These are phyloP conservation scores for Alloteropsis angusta DNA, from an alignment of 202 grass and related monocot genomes.

Conservation along the genomic window DNA sequence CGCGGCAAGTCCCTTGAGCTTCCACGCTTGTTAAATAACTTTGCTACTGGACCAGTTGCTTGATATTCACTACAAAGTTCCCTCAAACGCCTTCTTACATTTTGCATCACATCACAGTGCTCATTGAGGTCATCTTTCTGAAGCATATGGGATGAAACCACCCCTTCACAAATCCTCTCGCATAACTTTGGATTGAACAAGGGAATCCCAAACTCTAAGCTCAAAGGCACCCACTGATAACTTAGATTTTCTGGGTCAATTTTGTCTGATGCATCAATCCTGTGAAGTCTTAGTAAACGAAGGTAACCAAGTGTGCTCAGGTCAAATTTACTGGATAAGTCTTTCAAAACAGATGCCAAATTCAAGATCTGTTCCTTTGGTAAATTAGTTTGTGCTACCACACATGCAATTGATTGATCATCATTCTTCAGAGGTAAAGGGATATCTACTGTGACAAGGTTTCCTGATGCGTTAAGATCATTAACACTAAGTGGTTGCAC, in stretches of 20 bases:
- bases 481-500: conserved; percentile 78
- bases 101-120: conserved; percentile 80
- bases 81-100: conserved; percentile 56
- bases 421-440: conserved; percentile 72
- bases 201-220: conserved; percentile 92
- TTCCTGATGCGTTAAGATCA: conserved; percentile 72
- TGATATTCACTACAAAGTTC: conserved; percentile 87
- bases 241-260: conserved; percentile 37
- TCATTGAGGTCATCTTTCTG: conserved; percentile 62
- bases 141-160: conserved; percentile 59
- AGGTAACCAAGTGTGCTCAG: conserved; percentile 79
- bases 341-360: conserved; percentile 59
- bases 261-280: conserved; percentile 30
- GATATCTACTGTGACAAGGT: conserved; percentile 70
- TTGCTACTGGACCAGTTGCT: conserved; percentile 77
- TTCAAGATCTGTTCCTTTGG: conserved; percentile 41
- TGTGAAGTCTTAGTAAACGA: conserved; percentile 80
- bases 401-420: conserved; percentile 54
- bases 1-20: conserved; percentile 45
- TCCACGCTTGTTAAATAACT: conserved; percentile 66
- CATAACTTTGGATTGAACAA: conserved; percentile 90
- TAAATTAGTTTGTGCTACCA: conserved; percentile 36
- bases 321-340: conserved; percentile 56
- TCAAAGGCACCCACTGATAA: conserved; percentile 92
- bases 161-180: conserved; percentile 71